A percentile compares a stretch with the other conserved stretches of the same genome.
These are phyloP conservation scores for Daldinia concentrica DNA, from an alignment of 495 filamentous ascomycete species.

Conservation along the genomic window DNA sequence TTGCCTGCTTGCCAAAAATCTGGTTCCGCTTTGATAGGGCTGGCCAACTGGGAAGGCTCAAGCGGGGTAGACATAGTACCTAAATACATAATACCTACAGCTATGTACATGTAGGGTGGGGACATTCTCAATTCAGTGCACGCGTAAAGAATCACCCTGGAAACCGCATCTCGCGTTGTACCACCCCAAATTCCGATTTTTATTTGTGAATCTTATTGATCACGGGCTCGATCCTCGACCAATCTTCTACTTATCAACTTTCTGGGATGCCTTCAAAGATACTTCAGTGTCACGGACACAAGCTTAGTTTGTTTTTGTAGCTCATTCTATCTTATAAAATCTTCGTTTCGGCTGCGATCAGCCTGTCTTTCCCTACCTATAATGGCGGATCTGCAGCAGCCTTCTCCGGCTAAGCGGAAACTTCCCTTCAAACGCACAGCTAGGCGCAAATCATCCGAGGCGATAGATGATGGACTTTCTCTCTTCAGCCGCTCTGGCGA, in stretches of 20 bases:
- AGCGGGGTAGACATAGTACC: not conserved
- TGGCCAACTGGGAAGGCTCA: not conserved
- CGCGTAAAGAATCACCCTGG: slow-evolving; percentile 6
- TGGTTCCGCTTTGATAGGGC: slow-evolving; percentile 3
- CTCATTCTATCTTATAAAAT: not conserved
- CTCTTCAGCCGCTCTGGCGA: slow-evolving; percentile 75
- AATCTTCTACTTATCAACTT: not conserved
- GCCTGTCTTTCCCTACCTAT: slow-evolving; percentile 4
- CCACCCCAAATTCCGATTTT: slow-evolving; percentile 1
- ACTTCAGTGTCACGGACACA: not conserved
- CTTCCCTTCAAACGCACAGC: slow-evolving; percentile 76
- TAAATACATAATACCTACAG: not conserved
- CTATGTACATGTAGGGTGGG: not conserved
- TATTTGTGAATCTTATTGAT: not conserved
- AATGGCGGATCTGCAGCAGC: slow-evolving; percentile 38
- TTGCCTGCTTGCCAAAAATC: not conserved
- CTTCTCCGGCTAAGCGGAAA: slow-evolving; percentile 58
- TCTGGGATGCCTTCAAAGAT: not conserved
- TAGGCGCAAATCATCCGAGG: slow-evolving; percentile 52
- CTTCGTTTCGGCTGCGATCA: not conserved
- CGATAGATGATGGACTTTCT: slow-evolving; percentile 57
- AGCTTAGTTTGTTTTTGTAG: not conserved
- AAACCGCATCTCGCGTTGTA: slow-evolving; percentile 7
- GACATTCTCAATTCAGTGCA: not conserved
- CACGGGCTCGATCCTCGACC: not conserved